Evolutionary conservation across 1,139 yeast species (phyloP).

Genomic region (Pichia sorboxylosa): DNA sequence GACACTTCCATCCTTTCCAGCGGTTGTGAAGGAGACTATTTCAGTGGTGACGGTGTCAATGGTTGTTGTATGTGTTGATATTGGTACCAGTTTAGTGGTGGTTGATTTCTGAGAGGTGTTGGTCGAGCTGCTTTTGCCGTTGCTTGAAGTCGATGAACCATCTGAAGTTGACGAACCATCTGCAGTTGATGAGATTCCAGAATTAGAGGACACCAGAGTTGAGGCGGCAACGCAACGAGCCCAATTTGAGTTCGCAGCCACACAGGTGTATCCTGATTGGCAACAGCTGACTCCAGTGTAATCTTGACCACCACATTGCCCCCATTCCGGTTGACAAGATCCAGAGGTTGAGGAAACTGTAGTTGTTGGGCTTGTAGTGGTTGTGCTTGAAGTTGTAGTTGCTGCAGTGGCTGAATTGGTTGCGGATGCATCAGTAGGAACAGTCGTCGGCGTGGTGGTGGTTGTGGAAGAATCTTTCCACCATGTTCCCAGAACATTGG

Average conservation of each 20-base stretch:
- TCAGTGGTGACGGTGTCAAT: too few relatives aligned
- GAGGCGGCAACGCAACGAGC: conserved; percentile 17
- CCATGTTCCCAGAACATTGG: too few relatives aligned
- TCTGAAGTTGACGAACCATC: background rate
- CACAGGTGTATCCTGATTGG: conserved; percentile 19
- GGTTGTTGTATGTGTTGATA: too few relatives aligned
- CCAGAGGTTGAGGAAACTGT: conserved; percentile 2
- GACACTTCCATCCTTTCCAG: too few relatives aligned
- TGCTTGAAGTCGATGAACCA: background rate
- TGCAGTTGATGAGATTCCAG: background rate
- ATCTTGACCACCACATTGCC: conserved; percentile 24
- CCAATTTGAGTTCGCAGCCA: conserved; percentile 18
- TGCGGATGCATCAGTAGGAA: too few relatives aligned
- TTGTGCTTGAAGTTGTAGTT: background rate
- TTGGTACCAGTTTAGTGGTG: too few relatives aligned
- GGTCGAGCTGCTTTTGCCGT: background rate
- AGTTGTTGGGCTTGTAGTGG: conserved; percentile 1
- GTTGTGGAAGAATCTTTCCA: too few relatives aligned
- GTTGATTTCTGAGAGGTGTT: too few relatives aligned
- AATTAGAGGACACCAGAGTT: too few relatives aligned
- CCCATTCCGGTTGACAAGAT: conserved; percentile 19
- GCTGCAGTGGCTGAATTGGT: background rate
- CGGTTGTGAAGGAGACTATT: too few relatives aligned
- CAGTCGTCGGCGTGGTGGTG: conserved; percentile 1
- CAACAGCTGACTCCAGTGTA: conserved; percentile 22